Evolutionary conservation across 805 yeast species (phyloP).

Genomic region (Hyphopichia homilentoma): DNA sequence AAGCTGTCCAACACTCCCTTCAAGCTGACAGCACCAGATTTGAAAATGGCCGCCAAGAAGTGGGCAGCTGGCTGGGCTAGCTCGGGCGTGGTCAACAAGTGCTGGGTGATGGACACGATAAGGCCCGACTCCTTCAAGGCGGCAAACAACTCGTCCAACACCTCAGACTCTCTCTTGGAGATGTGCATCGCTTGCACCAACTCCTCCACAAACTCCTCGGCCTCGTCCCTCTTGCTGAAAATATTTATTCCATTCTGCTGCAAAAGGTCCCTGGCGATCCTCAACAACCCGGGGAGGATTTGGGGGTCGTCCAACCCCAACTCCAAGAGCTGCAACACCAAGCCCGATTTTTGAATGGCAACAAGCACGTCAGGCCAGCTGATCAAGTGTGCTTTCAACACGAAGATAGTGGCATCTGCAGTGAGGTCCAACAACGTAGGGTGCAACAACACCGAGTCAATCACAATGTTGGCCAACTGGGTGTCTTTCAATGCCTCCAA

Average conservation of each 20-base stretch:
- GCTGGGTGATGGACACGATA: slow-evolving; percentile 18
- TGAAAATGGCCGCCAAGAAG: slow-evolving; percentile 17
- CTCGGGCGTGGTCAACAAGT: slow-evolving; percentile 22
- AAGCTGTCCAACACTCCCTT: slow-evolving; percentile 16
- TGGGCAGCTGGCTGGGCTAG: slow-evolving; percentile 25
- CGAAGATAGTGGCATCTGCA: slow-evolving; percentile 16
- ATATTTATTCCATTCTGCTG: slow-evolving; percentile 15
- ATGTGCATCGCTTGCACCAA: slow-evolving; percentile 4
- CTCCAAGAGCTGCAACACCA: slow-evolving; percentile 16
- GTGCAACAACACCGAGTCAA: slow-evolving; percentile 18
- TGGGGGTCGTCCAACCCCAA: slow-evolving; percentile 21
- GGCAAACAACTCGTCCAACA: slow-evolving; percentile 15
- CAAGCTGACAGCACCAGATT: slow-evolving; percentile 20
- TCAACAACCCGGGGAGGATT: slow-evolving; percentile 20
- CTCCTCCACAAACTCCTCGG: not conserved
- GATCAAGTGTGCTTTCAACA: slow-evolving; percentile 14
- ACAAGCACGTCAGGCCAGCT: slow-evolving; percentile 19
- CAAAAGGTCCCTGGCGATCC: slow-evolving; percentile 17
- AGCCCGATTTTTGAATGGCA: slow-evolving; percentile 23
- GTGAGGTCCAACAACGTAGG: slow-evolving; percentile 17
- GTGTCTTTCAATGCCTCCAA: slow-evolving; percentile 17
- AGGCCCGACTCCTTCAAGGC: slow-evolving; percentile 23
- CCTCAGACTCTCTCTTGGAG: slow-evolving; percentile 16
- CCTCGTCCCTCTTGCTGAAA: slow-evolving; percentile 6
- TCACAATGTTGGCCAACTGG: slow-evolving; percentile 17